Percentiles rank a stretch among this genome's conserved stretches.
Conservation (phyloP, 176 grass and related monocot genomes). For the Leersia perrieri region DNA sequence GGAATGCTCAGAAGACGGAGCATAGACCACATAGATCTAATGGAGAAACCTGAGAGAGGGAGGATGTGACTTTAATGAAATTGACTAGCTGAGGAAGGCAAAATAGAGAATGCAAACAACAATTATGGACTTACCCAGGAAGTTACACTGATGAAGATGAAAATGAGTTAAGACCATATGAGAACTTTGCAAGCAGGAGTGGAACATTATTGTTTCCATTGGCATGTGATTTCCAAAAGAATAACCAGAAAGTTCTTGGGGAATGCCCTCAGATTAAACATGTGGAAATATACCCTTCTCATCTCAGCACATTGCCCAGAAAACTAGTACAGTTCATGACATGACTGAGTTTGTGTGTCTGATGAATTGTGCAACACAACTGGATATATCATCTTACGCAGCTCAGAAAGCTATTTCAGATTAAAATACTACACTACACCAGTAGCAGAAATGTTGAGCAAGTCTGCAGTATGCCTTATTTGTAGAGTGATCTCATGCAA, state of each 20-base stretch:
- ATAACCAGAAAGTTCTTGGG: neutral
- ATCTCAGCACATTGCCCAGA: neutral
- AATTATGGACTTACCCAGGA: neutral
- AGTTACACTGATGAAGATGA: neutral
- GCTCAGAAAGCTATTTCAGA: neutral
- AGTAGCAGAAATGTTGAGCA: constrained; percentile 17
- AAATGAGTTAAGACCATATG: neutral
- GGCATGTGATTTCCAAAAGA: neutral
- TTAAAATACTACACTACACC: neutral
- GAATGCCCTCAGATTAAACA: neutral
- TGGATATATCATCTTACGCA: constrained; percentile 1
- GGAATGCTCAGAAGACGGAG: neutral
- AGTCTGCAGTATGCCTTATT: constrained; percentile 37
- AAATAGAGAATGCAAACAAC: neutral
- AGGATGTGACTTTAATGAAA: neutral
- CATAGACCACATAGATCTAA: neutral
- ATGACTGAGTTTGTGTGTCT: neutral
- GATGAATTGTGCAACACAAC: neutral
- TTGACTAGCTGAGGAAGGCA: neutral
- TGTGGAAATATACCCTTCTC: neutral
- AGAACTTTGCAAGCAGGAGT: neutral
- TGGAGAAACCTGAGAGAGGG: neutral
- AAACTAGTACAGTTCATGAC: neutral
- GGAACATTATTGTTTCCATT: neutral
- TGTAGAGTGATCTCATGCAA: constrained; percentile 51